phyloP scores from a whole-genome alignment of 805 yeast species.

The Nakazawaea ernobii region DNA sequence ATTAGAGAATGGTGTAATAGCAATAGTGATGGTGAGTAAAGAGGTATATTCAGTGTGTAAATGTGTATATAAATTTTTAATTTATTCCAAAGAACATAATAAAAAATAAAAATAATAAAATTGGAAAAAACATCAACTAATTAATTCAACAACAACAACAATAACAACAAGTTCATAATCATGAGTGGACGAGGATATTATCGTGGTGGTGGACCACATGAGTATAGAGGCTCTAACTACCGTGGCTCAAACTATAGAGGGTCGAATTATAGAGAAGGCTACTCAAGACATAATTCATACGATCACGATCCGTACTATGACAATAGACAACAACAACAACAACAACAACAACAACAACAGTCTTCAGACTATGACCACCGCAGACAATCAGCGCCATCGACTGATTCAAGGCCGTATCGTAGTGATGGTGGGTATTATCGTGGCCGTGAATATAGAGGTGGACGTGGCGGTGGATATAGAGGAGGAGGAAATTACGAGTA shows the following conservation, averaged over 20 bases:
- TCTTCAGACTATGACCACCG: background rate
- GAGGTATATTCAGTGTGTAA: constrained; percentile 2
- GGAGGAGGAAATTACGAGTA: background rate
- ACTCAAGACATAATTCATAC: background rate
- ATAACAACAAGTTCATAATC: too few relatives aligned
- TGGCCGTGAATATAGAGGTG: constrained; percentile 1
- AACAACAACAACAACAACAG: background rate
- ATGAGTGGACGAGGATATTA: constrained; percentile 2
- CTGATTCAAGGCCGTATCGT: background rate
- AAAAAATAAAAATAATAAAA: background rate
- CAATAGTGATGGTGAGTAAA: constrained; percentile 34
- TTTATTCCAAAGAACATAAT: too few relatives aligned
- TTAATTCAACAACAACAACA: background rate
- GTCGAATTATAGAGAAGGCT: constrained; percentile 1
- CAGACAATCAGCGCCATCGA: background rate
- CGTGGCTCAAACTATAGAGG: constrained; percentile 10
- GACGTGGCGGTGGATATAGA: constrained; percentile 7
- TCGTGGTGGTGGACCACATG: background rate
- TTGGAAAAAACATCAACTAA: too few relatives aligned
- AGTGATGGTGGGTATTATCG: constrained; percentile 6
- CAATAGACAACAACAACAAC: background rate
- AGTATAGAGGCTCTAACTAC: background rate
- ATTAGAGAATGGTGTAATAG: constrained; percentile 59
- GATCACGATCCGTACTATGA: background rate
- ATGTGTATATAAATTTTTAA: background rate